Conservation (phyloP, 331 rosid species). For the Phaseolus coccineus region DNA sequence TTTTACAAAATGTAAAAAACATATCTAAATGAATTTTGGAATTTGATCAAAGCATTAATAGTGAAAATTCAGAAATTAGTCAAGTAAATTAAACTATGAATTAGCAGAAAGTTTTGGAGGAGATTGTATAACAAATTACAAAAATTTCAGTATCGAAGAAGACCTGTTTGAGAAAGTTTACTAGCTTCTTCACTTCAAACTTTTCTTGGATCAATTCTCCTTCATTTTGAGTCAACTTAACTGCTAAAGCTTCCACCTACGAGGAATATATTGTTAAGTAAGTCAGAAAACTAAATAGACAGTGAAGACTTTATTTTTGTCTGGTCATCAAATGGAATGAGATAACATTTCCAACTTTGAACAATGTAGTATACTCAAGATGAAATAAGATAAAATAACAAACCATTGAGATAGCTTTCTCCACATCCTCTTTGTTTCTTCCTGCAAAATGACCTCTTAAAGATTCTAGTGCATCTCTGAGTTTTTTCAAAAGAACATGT, state of each 20-base stretch:
- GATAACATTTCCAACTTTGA: slow-evolving; percentile 38
- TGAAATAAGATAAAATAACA: slow-evolving; percentile 40
- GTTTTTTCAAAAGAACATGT: slow-evolving; percentile 94
- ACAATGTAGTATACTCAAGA: slow-evolving; percentile 16
- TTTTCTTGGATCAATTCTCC: slow-evolving; percentile 98
- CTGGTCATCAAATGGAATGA: slow-evolving; percentile 19
- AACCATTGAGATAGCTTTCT: slow-evolving; percentile 97
- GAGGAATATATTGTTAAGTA: slow-evolving; percentile 37
- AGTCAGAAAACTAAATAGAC: slow-evolving; percentile 2
- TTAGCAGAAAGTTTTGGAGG: slow-evolving; percentile 22
- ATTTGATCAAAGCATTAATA: slow-evolving; percentile 2
- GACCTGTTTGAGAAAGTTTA: slow-evolving; percentile 95
- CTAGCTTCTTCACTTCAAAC: slow-evolving; percentile 96
- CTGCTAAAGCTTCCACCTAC: slow-evolving; percentile 98
- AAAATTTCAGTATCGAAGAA: slow-evolving; percentile 21
- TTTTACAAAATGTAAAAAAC: neutral
- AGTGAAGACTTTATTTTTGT: slow-evolving; percentile 20
- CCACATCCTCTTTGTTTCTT: slow-evolving; percentile 91
- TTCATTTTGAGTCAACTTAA: slow-evolving; percentile 94
- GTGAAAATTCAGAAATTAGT: slow-evolving; percentile 27
- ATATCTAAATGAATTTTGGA: slow-evolving; percentile 7
- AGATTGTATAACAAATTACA: slow-evolving; percentile 25
- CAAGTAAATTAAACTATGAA: slow-evolving; percentile 19
- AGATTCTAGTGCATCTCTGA: slow-evolving; percentile 92
- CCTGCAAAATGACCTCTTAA: slow-evolving; percentile 81